Evolutionary conservation across 1,284 basidiomycete species (phyloP), one percentile per base, ranked within the genome.

Genomic region (Melampsora americana): DNA sequence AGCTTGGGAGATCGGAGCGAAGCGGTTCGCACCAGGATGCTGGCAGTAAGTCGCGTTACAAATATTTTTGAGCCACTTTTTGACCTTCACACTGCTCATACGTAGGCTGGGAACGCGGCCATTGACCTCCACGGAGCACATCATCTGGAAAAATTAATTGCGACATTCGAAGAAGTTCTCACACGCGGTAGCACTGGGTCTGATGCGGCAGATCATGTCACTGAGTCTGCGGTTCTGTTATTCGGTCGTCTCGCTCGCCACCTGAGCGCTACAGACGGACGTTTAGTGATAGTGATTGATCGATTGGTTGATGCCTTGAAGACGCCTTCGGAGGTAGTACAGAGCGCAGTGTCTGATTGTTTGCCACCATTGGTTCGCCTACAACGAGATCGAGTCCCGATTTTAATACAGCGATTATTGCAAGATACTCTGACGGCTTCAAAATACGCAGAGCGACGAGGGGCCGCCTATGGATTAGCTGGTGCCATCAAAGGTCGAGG

Each of bases 281-380:
- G 93, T 0, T 88, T 96, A 62, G 90, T 91, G 0, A 83, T 85
- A n/a, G 92, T 98, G 78, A 90, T 98, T 11, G 90, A 93, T 78
- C 87, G 94, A n/a, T 86, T 99, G 26, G 88, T 96, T 6, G 91
- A 92, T 30, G 93, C 95, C 0, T 86, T 99, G 78, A 91, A 91
- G 84, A 99, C 95, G 0, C 96, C 96, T 0, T 90, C 94, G 0
- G 96, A 99, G 83, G 90, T 95, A 79, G 96, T 99, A 0, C 95
- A 99, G 83, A 90, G 93, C 69, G 95, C 96, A 0, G 94, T 99
- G 0, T 92, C 95, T 0, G 96, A 98, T 78, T 85, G 84, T 85
- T 86, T 99, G 11, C 90, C 93, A 0, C 93, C 94, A 0, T 86
- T 99, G 6, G 91, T 95, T 56, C 87, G 87, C 42, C 84, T 89